A percentile compares a stretch with the other conserved stretches of the same genome.
These are phyloP conservation scores for Anisodus tanguticus DNA, from an alignment of 257 asterid species.

Conservation along the genomic window DNA sequence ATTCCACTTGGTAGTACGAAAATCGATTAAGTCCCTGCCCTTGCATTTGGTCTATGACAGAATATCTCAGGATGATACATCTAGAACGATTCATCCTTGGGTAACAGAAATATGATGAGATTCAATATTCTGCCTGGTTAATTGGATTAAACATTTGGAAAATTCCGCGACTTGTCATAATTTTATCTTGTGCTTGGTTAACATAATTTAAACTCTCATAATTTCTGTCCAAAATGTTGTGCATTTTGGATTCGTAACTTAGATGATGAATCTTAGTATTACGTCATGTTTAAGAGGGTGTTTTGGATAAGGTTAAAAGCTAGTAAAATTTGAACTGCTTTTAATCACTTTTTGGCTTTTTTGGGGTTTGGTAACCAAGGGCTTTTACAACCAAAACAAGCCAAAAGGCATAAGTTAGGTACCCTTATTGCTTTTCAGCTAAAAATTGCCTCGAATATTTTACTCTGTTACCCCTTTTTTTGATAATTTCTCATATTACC, in stretches of 20 bases:
- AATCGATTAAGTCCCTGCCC: background rate
- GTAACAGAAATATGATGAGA: constrained; percentile 9
- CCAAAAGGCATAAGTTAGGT: background rate
- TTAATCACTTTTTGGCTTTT: background rate
- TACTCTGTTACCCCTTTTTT: background rate
- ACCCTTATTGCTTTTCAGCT: background rate
- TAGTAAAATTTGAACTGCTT: background rate
- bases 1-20: background rate
- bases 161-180: background rate
- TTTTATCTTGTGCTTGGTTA: constrained; percentile 20
- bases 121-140: background rate
- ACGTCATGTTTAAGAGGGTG: background rate
- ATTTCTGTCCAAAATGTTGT: constrained; percentile 11
- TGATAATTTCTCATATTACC: background rate
- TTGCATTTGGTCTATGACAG: constrained; percentile 1
- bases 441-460: background rate
- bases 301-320: constrained; percentile 2
- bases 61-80: background rate
- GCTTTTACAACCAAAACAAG: background rate
- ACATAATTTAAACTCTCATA: background rate
- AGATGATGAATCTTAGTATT: background rate
- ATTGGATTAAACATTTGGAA: constrained; percentile 1
- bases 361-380: background rate
- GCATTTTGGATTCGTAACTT: background rate
- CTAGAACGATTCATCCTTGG: background rate